phyloP scores from a whole-genome alignment of 192 early-diverging fungal species.

The Entomortierella beljakovae region DNA sequence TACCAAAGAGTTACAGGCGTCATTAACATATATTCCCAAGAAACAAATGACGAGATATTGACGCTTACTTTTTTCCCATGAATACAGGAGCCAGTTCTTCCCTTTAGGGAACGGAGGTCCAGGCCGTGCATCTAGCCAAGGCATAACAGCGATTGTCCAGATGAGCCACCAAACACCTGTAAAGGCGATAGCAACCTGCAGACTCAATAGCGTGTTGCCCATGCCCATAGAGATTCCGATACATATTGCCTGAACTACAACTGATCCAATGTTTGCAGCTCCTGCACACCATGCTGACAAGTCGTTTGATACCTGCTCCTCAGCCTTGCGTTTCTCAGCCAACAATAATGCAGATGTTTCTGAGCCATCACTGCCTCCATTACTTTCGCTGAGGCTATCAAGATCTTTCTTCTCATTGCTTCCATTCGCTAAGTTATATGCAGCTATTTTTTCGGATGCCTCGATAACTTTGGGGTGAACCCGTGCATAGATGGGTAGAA shows the following conservation, averaged over 20 bases:
- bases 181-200: slow-evolving; percentile 55
- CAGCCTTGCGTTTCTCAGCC: slow-evolving; percentile 24
- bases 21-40: neutral
- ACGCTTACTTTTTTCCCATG: slow-evolving; percentile 51
- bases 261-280: slow-evolving; percentile 30
- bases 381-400: neutral
- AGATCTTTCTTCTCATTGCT: slow-evolving; percentile 21
- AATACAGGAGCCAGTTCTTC: slow-evolving; percentile 53
- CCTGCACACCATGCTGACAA: slow-evolving; percentile 56
- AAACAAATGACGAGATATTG: neutral
- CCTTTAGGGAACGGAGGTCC: slow-evolving; percentile 61
- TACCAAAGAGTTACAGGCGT: neutral
- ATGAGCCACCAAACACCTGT: slow-evolving; percentile 63
- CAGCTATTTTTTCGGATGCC: slow-evolving; percentile 9
- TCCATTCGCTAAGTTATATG: neutral
- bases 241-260: slow-evolving; percentile 18
- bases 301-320: slow-evolving; percentile 53
- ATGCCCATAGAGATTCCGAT: slow-evolving; percentile 54
- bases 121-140: slow-evolving; percentile 54
- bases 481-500: slow-evolving; percentile 59
- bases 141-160: slow-evolving; percentile 53
- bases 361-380: neutral
- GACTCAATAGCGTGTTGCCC: slow-evolving; percentile 38
- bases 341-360: neutral
- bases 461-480: slow-evolving; percentile 55